Conservation (phyloP, 176 grass and related monocot species). For the Dactylis glomerata region DNA sequence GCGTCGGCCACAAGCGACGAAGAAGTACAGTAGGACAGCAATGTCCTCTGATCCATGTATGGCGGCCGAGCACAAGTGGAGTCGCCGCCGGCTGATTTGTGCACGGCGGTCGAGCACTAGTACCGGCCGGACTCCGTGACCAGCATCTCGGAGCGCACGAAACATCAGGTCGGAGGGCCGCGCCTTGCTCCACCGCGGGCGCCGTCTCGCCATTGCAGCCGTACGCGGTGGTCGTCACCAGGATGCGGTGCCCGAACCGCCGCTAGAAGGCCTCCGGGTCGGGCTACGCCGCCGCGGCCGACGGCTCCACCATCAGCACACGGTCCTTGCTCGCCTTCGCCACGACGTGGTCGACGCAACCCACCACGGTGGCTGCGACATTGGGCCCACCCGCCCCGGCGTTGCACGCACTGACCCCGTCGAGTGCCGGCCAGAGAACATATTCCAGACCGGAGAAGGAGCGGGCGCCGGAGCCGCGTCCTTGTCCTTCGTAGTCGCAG, state of each 20-base stretch:
- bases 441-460: neutral
- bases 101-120: constrained; percentile 62
- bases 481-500: too few relatives aligned
- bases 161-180: constrained; percentile 75
- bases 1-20: too few relatives aligned
- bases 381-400: constrained; percentile 1
- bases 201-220: constrained; percentile 47
- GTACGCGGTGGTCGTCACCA: constrained; percentile 47
- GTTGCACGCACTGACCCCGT: constrained; percentile 52
- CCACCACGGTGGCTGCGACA: constrained; percentile 2
- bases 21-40: too few relatives aligned
- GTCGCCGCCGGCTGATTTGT: too few relatives aligned
- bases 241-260: constrained; percentile 78
- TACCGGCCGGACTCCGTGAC: constrained; percentile 51
- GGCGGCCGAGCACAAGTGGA: too few relatives aligned
- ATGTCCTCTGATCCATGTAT: too few relatives aligned
- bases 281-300: constrained; percentile 46
- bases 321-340: constrained; percentile 64
- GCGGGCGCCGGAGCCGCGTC: neutral
- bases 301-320: constrained; percentile 51
- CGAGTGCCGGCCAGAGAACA: constrained; percentile 74
- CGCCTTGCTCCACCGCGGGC: constrained; percentile 85
- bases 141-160: constrained; percentile 80
- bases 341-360: constrained; percentile 40
- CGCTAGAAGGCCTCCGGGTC: constrained; percentile 72